phyloP scores from a whole-genome alignment of 139 green algal species.

The Haematococcus sp. region DNA sequence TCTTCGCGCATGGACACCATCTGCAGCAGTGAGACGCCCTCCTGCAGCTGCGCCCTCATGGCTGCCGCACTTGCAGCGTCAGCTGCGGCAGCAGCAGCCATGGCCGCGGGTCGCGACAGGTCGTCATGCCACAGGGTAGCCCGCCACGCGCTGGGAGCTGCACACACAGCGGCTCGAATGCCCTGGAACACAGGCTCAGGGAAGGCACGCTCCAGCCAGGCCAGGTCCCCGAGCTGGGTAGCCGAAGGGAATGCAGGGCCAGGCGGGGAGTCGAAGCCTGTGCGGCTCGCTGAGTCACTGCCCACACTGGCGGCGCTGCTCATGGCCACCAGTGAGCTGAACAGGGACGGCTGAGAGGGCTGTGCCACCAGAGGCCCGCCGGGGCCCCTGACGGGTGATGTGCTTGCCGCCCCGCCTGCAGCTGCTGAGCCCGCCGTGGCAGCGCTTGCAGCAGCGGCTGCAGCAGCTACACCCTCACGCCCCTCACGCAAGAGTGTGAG shows the following conservation, averaged over 20 bases:
- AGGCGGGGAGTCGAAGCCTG: not conserved
- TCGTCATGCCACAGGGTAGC: constrained; percentile 6
- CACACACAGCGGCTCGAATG: constrained; percentile 15
- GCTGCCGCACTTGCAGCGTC: constrained; percentile 13
- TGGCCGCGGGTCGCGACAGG: not conserved
- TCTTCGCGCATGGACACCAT: not conserved
- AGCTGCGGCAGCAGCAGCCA: not conserved
- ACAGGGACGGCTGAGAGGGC: no score
- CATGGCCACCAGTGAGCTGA: no score
- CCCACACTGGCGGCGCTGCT: no score
- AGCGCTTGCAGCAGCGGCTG: not conserved
- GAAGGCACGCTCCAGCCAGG: constrained; percentile 10
- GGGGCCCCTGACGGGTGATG: no score
- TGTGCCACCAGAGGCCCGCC: no score
- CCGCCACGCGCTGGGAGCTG: constrained; percentile 17
- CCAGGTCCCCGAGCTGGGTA: constrained; percentile 8
- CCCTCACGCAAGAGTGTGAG: constrained; percentile 10
- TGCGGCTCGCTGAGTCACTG: no score
- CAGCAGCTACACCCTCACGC: not conserved
- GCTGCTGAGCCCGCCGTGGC: not conserved
- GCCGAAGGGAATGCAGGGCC: not conserved
- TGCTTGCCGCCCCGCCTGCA: no score
- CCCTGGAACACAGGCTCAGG: not conserved
- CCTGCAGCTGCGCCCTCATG: not conserved
- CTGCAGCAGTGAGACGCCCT: not conserved